A percentile compares a stretch with the other conserved stretches of the same genome.
phyloP scores from a whole-genome alignment of 2,329 filamentous ascomycete genomes.

The Tolypocladium sp. region DNA sequence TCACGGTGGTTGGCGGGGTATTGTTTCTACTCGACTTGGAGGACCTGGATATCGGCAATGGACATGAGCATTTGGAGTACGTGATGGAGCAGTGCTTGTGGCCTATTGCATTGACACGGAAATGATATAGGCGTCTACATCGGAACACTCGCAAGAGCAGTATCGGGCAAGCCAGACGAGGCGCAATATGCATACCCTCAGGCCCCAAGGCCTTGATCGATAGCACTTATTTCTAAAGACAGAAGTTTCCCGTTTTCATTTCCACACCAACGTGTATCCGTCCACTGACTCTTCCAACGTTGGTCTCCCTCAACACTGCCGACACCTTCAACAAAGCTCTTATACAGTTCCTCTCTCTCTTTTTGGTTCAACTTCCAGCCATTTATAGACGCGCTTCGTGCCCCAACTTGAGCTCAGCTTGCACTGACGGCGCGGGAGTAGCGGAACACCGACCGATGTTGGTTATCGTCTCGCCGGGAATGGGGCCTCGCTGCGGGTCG shows the following conservation, averaged over 20 bases:
- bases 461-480: conserved; percentile 26
- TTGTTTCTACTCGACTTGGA: not conserved
- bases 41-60: not conserved
- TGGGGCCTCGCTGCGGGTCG: conserved; percentile 19
- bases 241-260: not conserved
- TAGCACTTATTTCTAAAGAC: not conserved
- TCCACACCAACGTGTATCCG: not conserved
- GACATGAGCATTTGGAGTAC: too few species aligned
- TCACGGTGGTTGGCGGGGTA: not conserved
- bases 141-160: not conserved
- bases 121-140: not conserved
- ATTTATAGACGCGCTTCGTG: not conserved
- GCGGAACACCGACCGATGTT: conserved; percentile 18
- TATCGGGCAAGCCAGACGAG: not conserved
- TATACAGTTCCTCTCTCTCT: not conserved
- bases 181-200: not conserved
- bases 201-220: not conserved
- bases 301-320: not conserved
- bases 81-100: not conserved
- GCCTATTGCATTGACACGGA: not conserved
- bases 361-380: too few species aligned
- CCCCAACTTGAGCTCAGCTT: not conserved
- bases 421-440: not conserved
- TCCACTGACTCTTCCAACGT: not conserved
- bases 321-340: not conserved